phyloP scores from a whole-genome alignment of 148 eudicot species.

The Persicaria maculosa region DNA sequence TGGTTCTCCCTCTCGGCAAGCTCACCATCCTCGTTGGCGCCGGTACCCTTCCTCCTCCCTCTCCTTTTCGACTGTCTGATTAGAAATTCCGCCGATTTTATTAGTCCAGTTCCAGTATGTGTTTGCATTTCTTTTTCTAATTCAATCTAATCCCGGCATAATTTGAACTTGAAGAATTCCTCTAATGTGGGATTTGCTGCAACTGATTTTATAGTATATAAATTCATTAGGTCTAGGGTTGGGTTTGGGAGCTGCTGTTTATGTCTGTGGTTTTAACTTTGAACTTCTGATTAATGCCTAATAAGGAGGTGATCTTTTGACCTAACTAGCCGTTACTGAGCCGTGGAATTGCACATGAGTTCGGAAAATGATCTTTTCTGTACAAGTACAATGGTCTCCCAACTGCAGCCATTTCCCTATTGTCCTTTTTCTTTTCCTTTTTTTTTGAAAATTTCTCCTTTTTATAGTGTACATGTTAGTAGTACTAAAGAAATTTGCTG shows the following conservation, averaged over 20 bases:
- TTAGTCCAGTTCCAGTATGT: no score
- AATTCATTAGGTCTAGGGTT: not conserved
- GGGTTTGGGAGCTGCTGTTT: not conserved
- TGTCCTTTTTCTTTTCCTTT: no score
- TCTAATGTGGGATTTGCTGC: not conserved
- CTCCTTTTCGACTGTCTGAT: not conserved
- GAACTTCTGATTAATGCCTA: not conserved
- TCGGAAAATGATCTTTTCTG: not conserved
- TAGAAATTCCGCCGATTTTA: no score
- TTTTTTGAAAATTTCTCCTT: no score
- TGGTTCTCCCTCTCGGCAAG: conserved; percentile 79
- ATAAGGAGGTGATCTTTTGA: not conserved
- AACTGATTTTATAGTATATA: not conserved
- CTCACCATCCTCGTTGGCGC: conserved; percentile 79
- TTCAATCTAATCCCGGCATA: not conserved
- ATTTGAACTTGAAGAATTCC: not conserved
- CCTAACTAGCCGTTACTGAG: not conserved
- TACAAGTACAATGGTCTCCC: no score
- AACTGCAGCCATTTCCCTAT: no score
- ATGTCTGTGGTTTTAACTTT: not conserved
- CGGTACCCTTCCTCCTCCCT: conserved; percentile 29
- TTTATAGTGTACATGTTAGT: not conserved
- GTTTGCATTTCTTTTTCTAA: not conserved
- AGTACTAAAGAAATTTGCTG: not conserved
- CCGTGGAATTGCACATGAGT: not conserved